phyloP scores from a whole-genome alignment of 2,329 filamentous ascomycete species.

The Nigrospora osmanthi region DNA sequence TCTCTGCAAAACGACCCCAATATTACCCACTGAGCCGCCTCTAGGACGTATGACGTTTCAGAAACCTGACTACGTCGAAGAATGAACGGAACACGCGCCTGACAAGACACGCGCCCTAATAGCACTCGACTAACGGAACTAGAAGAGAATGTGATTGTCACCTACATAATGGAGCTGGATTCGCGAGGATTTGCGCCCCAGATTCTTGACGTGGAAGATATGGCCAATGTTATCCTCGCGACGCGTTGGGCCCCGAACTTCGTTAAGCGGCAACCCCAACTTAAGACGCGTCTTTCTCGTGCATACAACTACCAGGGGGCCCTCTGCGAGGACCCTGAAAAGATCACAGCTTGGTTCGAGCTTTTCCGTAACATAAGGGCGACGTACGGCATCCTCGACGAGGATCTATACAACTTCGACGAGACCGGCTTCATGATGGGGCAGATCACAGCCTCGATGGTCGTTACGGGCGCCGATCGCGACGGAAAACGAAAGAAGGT shows the following conservation, averaged over 20 bases:
- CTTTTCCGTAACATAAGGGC: not conserved
- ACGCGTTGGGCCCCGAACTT: not conserved
- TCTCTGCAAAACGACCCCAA: too few species aligned
- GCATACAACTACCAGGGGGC: not conserved
- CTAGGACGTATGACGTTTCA: too few species aligned
- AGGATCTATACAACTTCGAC: conserved; percentile 1
- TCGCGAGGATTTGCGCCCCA: not conserved
- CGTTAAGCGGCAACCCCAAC: not conserved
- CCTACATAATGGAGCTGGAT: not conserved
- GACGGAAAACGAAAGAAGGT: not conserved
- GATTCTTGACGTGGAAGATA: not conserved
- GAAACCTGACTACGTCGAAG: not conserved
- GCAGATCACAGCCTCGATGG: not conserved
- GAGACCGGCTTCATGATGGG: conserved; percentile 1
- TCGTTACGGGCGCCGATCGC: conserved; percentile 1
- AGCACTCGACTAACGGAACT: not conserved
- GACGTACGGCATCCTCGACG: not conserved
- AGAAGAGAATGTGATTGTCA: not conserved
- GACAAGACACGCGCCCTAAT: not conserved
- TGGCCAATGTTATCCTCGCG: not conserved
- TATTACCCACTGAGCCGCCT: too few species aligned
- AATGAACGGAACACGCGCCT: not conserved
- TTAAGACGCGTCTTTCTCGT: not conserved
- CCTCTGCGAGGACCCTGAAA: not conserved
- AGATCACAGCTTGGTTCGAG: not conserved